phyloP scores from a whole-genome alignment of 495 filamentous ascomycete genomes.

The Xylaria intraflava region DNA sequence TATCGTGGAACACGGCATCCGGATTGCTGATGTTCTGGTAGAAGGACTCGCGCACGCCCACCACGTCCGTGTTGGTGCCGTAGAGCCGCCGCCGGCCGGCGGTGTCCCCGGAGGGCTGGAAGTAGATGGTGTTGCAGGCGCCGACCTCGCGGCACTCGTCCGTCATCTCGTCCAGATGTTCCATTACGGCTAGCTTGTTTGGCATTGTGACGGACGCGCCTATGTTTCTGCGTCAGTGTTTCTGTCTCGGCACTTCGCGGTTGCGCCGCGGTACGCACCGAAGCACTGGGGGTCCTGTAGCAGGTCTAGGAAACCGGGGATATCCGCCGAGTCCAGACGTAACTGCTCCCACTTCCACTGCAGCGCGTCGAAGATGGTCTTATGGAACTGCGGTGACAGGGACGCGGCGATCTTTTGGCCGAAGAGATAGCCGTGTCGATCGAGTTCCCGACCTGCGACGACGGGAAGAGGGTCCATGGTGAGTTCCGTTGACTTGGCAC shows the following conservation, averaged over 20 bases:
- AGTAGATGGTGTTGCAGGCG: slow-evolving; percentile 69
- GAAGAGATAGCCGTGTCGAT: slow-evolving; percentile 48
- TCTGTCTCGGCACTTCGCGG: slow-evolving; percentile 37
- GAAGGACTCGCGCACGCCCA: slow-evolving; percentile 64
- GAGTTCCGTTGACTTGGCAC: not conserved
- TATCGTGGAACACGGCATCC: slow-evolving; percentile 38
- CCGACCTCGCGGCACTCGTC: slow-evolving; percentile 61
- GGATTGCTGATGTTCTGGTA: slow-evolving; percentile 46
- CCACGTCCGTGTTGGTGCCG: slow-evolving; percentile 71
- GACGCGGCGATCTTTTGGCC: slow-evolving; percentile 54
- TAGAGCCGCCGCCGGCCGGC: slow-evolving; percentile 36
- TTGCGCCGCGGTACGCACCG: slow-evolving; percentile 29
- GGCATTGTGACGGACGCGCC: slow-evolving; percentile 72
- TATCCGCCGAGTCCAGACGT: slow-evolving; percentile 47
- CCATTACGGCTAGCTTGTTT: slow-evolving; percentile 63
- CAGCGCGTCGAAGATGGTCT: slow-evolving; percentile 54
- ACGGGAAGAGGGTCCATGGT: slow-evolving; percentile 1
- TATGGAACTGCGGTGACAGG: slow-evolving; percentile 63
- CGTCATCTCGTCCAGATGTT: slow-evolving; percentile 60
- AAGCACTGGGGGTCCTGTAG: slow-evolving; percentile 31
- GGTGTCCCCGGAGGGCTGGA: slow-evolving; percentile 18
- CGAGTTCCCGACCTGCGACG: slow-evolving; percentile 22
- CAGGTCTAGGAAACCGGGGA: slow-evolving; percentile 31
- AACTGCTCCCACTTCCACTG: slow-evolving; percentile 57
- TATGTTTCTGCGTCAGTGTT: slow-evolving; percentile 39